Conservation (phyloP, 163 green algal species). For the Chlamydomonas reinhardtii region DNA sequence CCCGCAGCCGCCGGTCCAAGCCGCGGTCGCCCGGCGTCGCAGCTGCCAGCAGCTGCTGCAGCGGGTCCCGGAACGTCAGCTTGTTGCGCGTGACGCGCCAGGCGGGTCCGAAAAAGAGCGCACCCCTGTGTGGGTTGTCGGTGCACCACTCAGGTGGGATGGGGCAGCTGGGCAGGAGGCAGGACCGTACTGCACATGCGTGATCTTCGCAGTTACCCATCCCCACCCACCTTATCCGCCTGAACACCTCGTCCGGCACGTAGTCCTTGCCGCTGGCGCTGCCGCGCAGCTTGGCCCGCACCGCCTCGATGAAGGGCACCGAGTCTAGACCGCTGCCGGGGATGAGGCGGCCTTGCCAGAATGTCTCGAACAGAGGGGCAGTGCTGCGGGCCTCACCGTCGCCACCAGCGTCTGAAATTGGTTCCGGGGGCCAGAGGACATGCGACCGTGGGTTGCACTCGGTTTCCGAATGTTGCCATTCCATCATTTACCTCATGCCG, state of each 20-base stretch:
- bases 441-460: too few species aligned
- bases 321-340: slow-evolving; percentile 80
- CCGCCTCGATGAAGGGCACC: slow-evolving; percentile 82
- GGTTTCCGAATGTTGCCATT: too few species aligned
- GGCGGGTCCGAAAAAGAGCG: slow-evolving; percentile 85
- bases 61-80: slow-evolving; percentile 80
- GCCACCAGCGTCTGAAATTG: not conserved
- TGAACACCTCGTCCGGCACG: slow-evolving; percentile 83
- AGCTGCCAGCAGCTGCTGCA: slow-evolving; percentile 71
- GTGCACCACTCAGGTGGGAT: too few species aligned
- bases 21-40: slow-evolving; percentile 62
- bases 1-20: slow-evolving; percentile 72
- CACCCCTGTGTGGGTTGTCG: too few species aligned
- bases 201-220: too few species aligned
- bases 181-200: not conserved
- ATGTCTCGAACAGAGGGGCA: slow-evolving; percentile 77
- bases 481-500: too few species aligned
- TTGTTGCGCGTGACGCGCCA: slow-evolving; percentile 91
- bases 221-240: slow-evolving; percentile 58
- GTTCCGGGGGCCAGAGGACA: too few species aligned
- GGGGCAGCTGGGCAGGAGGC: too few species aligned
- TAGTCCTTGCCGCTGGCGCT: slow-evolving; percentile 69
- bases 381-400: not conserved
- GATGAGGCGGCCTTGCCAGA: slow-evolving; percentile 89
- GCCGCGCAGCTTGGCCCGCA: slow-evolving; percentile 68